Base-by-base conservation (phyloP, 2,329 filamentous ascomycete species). In the Calonectria hawksworthii region DNA sequence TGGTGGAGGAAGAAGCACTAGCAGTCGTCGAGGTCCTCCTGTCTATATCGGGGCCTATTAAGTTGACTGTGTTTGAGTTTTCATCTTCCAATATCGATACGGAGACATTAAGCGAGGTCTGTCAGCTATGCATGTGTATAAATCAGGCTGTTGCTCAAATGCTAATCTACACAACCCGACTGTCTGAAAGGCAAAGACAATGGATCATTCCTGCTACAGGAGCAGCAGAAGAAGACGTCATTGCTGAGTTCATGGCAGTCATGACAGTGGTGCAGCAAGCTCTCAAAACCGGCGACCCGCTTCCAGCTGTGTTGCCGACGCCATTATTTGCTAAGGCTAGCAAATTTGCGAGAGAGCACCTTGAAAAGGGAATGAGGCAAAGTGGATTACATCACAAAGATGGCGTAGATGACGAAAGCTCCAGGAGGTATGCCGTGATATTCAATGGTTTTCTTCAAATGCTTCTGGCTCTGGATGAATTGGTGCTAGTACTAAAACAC, bases 271-370 rank as follows among this genome's bases (percentile, higher is more conserved):
- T 73, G 11, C 70, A 75, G 34, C 70, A 67, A 26, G 41, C 73
- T 4, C 68, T 73, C 10, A 73, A 73, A 21, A 69, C 44, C 28
- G 70, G 66, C 18, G 73, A 73, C 23, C 73, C 73, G 2, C 66
- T 75, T 13, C 73, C 73, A 8, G 73, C 73, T n/a, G 70, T 75
- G 47, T 36, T 75, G 34, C 73, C 73, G 4, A 73, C 73, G 28
- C 73, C 73, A 9, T 51, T 73, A n/a, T 69, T 73, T 14, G 21
- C 65, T 28, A 69, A 36, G 65, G 65, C 47, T 2, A 69, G 64
- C 6, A 32, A 21, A 18, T 54, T 44, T 18, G 47, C 36, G 26
- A 51, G 56, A 26, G 28, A 41, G 23, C 65, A 69, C 9, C 28
- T 64, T 8, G 54, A 68, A n/a, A 32, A 36, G 11, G 59, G 56